Evolutionary conservation across 805 yeast genomes (phyloP).

Genomic region (Ogataea populi-albae): DNA sequence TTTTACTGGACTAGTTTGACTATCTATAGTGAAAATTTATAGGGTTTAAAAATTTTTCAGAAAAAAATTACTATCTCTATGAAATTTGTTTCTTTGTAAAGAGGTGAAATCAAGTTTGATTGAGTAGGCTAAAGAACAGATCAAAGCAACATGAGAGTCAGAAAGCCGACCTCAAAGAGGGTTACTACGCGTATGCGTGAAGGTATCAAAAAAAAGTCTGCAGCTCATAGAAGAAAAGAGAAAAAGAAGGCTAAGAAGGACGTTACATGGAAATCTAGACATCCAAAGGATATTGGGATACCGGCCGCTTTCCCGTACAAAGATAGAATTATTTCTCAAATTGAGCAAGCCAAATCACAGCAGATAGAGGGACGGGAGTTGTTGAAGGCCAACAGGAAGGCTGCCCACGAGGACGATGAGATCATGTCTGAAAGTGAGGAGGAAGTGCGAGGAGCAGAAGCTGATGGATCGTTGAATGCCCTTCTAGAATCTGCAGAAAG

Average conservation of each 20-base stretch:
- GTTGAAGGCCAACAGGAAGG: constrained; percentile 47
- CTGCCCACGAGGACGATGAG: constrained; percentile 36
- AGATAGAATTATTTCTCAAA: constrained; percentile 70
- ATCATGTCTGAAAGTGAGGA: constrained; percentile 37
- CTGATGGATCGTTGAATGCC: constrained; percentile 65
- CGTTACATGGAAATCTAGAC: constrained; percentile 86
- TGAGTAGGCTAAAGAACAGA: too few relatives aligned
- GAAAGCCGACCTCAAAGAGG: constrained; percentile 77
- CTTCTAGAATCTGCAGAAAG: constrained; percentile 84
- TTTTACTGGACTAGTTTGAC: too few relatives aligned
- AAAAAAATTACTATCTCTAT: not conserved
- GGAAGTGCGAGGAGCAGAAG: constrained; percentile 43
- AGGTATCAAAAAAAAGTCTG: constrained; percentile 93
- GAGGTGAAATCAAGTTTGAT: too few relatives aligned
- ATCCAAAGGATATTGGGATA: constrained; percentile 87
- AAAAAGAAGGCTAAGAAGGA: constrained; percentile 82
- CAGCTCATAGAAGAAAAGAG: constrained; percentile 87
- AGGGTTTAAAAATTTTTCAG: constrained; percentile 7
- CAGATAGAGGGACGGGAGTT: constrained; percentile 54
- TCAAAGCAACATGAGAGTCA: constrained; percentile 35
- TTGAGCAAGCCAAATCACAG: constrained; percentile 58
- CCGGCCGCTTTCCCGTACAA: constrained; percentile 95
- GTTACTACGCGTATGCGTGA: constrained; percentile 90
- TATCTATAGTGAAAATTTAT: constrained; percentile 8
- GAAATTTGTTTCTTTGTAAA: too few relatives aligned